Base-by-base conservation (phyloP, 73 alveolate genomes). In the Urostyla sp. region DNA sequence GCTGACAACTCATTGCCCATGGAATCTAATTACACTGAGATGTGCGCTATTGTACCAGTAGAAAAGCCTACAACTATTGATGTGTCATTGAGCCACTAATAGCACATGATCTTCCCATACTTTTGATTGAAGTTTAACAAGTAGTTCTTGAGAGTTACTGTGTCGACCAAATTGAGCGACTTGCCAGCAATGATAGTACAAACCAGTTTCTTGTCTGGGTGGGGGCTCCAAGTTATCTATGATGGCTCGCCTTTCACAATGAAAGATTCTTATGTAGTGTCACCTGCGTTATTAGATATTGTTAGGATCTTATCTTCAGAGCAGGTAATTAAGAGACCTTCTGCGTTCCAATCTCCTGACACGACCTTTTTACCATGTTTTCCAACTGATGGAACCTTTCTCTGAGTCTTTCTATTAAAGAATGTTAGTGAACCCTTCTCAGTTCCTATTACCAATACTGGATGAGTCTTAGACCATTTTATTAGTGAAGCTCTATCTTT, bases 371-470 rank as follows among this genome's bases (percentile, higher is more conserved):
- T 97, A 30, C 99, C 93, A 85, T 98, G 99, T 87, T 96, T 97
- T 77, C 98, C 98, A 87, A 96, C 88, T 32, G 98, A 94, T 30
- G 99, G 98, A 43, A 93, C 88, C 84, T 97, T 96, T 88, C 95
- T 93, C 80, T 91, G 94, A 38, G 94, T 85, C 85, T 98, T 93
- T 94, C 98, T 97, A 91, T 96, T 95, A 92, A 93, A 98, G 92
- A 97, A 96, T 63, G 95, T 93, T 26, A 98, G 87, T 60, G 95
- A 91, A 20, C 99, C 99, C 67, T 96, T 95, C 63, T 97, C 98
- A 5, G 99, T 92, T 44, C 99, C 99, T 23, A 98, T 96, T 44
- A 95, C 97, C 16, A 98, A 96, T 55, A 91, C 94, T 16, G 99
- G 98, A 58, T 83, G 94, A 31, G 91, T 94, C 80, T 91, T 94